phyloP scores from a whole-genome alignment of 73 alveolate genomes.

The Symbiodinium pilosum region DNA sequence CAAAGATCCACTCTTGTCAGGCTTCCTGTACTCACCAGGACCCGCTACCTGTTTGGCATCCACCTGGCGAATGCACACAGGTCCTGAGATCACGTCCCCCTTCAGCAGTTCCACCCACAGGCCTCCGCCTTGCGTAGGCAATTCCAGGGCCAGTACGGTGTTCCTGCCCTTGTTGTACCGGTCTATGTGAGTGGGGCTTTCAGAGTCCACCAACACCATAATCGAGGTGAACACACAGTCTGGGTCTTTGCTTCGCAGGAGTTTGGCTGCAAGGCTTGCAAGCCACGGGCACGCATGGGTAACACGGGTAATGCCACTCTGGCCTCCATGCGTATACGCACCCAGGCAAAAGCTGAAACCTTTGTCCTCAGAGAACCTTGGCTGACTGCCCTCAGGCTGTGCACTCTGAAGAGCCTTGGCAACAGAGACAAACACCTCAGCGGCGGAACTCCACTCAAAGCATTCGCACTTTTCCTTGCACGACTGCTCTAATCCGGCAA shows the following conservation, averaged over 20 bases:
- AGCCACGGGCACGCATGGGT: not conserved
- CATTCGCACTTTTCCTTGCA: not conserved
- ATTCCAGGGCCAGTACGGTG: not conserved
- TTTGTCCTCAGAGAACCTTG: not conserved
- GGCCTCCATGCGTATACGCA: not conserved
- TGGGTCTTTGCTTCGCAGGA: not conserved
- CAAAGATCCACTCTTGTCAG: too few species aligned
- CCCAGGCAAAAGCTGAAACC: not conserved
- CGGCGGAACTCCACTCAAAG: not conserved
- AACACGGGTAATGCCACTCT: not conserved
- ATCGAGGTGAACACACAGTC: not conserved
- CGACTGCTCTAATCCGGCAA: too few species aligned
- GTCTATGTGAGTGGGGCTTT: not conserved
- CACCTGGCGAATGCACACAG: too few species aligned
- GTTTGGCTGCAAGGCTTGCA: not conserved
- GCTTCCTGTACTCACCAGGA: too few species aligned
- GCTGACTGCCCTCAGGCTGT: too few species aligned
- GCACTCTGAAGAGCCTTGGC: not conserved
- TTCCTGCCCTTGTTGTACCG: not conserved
- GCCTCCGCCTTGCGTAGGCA: not conserved
- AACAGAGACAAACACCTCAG: not conserved
- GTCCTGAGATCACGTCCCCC: not conserved
- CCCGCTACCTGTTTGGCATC: too few species aligned
- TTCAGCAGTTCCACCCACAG: not conserved
- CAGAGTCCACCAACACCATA: not conserved